Evolutionary conservation across 352 stramenopile species (phyloP).

Genomic region (Phytophthora cryptogea): DNA sequence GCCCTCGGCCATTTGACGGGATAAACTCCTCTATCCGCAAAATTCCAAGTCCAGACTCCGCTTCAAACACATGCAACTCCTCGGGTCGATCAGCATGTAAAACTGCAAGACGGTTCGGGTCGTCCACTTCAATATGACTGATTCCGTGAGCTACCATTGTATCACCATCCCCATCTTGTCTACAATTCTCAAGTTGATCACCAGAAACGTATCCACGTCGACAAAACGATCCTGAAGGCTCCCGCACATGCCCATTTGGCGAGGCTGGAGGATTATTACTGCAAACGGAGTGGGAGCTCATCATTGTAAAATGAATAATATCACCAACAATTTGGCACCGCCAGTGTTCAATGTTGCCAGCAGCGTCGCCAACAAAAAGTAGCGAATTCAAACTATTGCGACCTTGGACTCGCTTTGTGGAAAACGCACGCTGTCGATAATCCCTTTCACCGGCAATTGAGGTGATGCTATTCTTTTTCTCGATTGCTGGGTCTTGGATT

Average conservation of each 20-base stretch:
- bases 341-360: slow-evolving; percentile 75
- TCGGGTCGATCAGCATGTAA: slow-evolving; percentile 53
- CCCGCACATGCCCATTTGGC: slow-evolving; percentile 5
- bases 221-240: slow-evolving; percentile 31
- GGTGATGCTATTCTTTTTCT: slow-evolving; percentile 66
- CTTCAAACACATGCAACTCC: slow-evolving; percentile 74
- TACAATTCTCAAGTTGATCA: slow-evolving; percentile 19
- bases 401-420: slow-evolving; percentile 38
- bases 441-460: slow-evolving; percentile 79
- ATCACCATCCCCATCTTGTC: slow-evolving; percentile 8
- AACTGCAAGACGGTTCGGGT: slow-evolving; percentile 82
- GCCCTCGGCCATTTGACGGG: slow-evolving; percentile 50
- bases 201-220: slow-evolving; percentile 39
- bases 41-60: slow-evolving; percentile 80
- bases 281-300: slow-evolving; percentile 50
- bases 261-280: slow-evolving; percentile 8
- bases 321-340: slow-evolving; percentile 57
- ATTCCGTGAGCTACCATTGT: slow-evolving; percentile 31
- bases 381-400: slow-evolving; percentile 66
- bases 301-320: slow-evolving; percentile 73
- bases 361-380: slow-evolving; percentile 71
- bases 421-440: slow-evolving; percentile 82
- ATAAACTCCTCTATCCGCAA: slow-evolving; percentile 74
- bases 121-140: slow-evolving; percentile 82
- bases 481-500: slow-evolving; percentile 51